Evolutionary conservation across 768 basidiomycete genomes (phyloP), one percentile per base, ranked within the genome.

Genomic region (Lactarius sp.): DNA sequence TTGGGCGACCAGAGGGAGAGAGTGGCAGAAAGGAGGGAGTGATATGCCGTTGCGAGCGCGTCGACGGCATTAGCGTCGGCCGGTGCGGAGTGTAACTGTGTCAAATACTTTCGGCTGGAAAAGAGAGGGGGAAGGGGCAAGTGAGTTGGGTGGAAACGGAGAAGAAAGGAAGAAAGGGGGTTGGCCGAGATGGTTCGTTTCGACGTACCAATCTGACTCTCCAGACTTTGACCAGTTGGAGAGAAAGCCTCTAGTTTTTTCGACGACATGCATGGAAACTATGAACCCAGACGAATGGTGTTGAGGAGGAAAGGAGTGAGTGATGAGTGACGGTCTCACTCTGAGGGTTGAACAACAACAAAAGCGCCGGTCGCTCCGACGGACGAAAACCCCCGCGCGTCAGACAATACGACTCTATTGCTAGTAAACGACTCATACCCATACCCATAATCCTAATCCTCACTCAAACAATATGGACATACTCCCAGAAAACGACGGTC

Each of bases 11-110:
- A 88, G 31, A 83, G 81, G 41, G 72, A 76, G 56, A 92, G 75
- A 2, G 81, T 78, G 13, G 86, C 81, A 51, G 79, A 79, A 12
- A 91, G 69, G 49, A 92, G 79, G 5, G 87, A 83, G 69, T 90
- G 83, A 70, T 91, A 92, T 4, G 80, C 81, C 14, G 85, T 86
- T 13, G 82, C 82, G 41, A 92, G 78, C 27, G 80, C 75, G 69
- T 85, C 86, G 60, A 79, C 70, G 58, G 76, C 81, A 39, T 76
- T 77, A 5, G 81, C 73, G 73, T 85, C 81, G 61, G 80, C 74
- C 20, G 81, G 80, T 71, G 83, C 84, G 63, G 80, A 80, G 72
- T 90, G 88, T 39, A 82, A 80, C 56, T 79, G 75, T 70, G 80
- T 75, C 68, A 91, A 77, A 57, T 85, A 80, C 70, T 79, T 79